These are phyloP conservation scores for Trichoderma simmonsii DNA, from an alignment of 2,329 filamentous ascomycete genomes.

Conservation along the genomic window DNA sequence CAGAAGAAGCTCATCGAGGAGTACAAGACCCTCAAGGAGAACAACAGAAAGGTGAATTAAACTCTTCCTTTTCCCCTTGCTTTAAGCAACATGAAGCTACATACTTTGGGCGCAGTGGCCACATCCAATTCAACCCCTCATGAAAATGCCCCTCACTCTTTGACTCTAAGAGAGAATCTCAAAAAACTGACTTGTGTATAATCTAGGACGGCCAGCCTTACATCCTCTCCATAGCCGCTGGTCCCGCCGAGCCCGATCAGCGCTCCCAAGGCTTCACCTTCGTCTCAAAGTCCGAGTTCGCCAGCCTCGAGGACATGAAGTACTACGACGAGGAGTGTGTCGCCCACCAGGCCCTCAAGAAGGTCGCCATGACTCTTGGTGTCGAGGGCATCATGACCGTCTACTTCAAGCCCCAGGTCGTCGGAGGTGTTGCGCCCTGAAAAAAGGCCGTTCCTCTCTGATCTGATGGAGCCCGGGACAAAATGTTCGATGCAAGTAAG, in stretches of 20 bases:
- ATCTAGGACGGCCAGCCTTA: conserved; percentile 67
- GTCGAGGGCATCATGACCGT: conserved; percentile 40
- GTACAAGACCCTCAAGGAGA: conserved; percentile 41
- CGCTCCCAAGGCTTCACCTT: conserved; percentile 65
- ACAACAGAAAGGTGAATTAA: conserved; percentile 42
- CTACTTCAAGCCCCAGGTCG: conserved; percentile 37
- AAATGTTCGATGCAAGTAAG: background rate
- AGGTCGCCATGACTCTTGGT: conserved; percentile 31
- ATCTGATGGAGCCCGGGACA: background rate
- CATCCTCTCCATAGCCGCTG: conserved; percentile 57
- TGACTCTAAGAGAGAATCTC: background rate
- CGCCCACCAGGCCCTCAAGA: conserved; percentile 44
- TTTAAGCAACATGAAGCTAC: background rate
- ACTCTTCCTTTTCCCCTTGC: background rate
- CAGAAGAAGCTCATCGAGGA: conserved; percentile 44
- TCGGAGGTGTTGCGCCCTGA: conserved; percentile 23
- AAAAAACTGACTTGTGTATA: background rate
- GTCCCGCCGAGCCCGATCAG: conserved; percentile 52
- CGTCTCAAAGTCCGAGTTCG: conserved; percentile 61
- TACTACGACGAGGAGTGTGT: conserved; percentile 60
- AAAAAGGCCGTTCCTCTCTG: background rate
- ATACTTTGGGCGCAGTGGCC: background rate
- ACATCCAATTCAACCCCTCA: background rate
- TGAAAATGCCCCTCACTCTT: background rate
- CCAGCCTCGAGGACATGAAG: conserved; percentile 63